Evolutionary conservation across 768 basidiomycete species (phyloP).

Genomic region (Suillus occidentalis): DNA sequence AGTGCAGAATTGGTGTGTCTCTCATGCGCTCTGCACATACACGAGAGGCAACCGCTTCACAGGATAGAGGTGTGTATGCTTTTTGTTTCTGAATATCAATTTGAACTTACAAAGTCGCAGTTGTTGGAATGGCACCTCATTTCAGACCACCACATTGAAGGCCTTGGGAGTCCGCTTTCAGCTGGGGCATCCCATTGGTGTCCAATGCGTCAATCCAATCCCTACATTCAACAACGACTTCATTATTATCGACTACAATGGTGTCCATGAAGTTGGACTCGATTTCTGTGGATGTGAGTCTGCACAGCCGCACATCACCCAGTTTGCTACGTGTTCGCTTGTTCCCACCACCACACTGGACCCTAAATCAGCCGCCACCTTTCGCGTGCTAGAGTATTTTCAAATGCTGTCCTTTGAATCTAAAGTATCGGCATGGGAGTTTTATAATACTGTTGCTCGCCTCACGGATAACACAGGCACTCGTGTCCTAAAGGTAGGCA

Average conservation of each 20-base stretch:
- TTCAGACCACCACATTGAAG: constrained; percentile 17
- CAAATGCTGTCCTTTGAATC: constrained; percentile 30
- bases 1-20: not conserved
- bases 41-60: not conserved
- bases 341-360: constrained; percentile 14
- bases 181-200: constrained; percentile 20
- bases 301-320: constrained; percentile 9
- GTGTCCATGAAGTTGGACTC: constrained; percentile 21
- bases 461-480: constrained; percentile 16
- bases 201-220: constrained; percentile 12
- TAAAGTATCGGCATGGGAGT: constrained; percentile 29
- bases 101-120: constrained; percentile 3
- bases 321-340: constrained; percentile 11
- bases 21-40: not conserved
- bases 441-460: constrained; percentile 18
- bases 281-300: constrained; percentile 14
- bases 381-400: constrained; percentile 24
- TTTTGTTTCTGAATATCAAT: no score
- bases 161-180: constrained; percentile 22
- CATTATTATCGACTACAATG: constrained; percentile 22
- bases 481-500: constrained; percentile 1
- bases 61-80: not conserved
- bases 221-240: constrained; percentile 15
- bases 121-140: constrained; percentile 21
- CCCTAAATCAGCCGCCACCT: constrained; percentile 31